These are phyloP conservation scores for Stephanodiscus triporus DNA, from an alignment of 108 stramenopile genomes.

Conservation along the genomic window DNA sequence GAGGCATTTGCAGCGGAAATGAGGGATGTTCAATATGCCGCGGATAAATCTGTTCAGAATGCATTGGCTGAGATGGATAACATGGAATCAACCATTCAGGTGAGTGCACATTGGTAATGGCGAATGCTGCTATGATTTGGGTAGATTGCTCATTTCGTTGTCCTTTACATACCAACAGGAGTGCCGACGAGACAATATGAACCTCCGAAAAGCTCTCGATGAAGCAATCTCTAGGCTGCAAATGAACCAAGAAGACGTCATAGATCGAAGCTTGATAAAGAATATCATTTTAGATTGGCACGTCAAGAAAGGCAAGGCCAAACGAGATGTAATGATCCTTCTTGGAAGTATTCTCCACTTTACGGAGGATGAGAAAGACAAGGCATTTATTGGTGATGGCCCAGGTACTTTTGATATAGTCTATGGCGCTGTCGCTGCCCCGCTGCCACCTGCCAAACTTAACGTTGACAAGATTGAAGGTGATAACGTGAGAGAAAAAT, in stretches of 20 bases:
- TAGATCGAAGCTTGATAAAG: constrained; percentile 87
- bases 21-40: constrained; percentile 62
- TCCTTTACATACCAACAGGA: constrained; percentile 13
- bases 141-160: not conserved
- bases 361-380: constrained; percentile 85
- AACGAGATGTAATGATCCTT: constrained; percentile 80
- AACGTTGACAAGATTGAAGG: constrained; percentile 82
- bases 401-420: constrained; percentile 51
- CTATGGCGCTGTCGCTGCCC: constrained; percentile 69
- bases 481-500: constrained; percentile 86
- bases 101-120: constrained; percentile 5
- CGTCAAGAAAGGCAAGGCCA: constrained; percentile 64
- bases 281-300: constrained; percentile 92
- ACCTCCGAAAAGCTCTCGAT: constrained; percentile 79
- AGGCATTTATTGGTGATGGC: constrained; percentile 64
- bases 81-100: constrained; percentile 55
- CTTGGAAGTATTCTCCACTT: constrained; percentile 88
- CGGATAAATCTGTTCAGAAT: constrained; percentile 61
- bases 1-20: constrained; percentile 67
- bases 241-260: constrained; percentile 88
- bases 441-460: constrained; percentile 76
- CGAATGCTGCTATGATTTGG: not conserved
- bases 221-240: constrained; percentile 88
- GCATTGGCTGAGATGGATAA: constrained; percentile 63
- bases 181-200: constrained; percentile 72